Evolutionary conservation across 2,329 filamentous ascomycete species (phyloP), one percentile per base, ranked within the genome.

Genomic region (Fusarium sp.): DNA sequence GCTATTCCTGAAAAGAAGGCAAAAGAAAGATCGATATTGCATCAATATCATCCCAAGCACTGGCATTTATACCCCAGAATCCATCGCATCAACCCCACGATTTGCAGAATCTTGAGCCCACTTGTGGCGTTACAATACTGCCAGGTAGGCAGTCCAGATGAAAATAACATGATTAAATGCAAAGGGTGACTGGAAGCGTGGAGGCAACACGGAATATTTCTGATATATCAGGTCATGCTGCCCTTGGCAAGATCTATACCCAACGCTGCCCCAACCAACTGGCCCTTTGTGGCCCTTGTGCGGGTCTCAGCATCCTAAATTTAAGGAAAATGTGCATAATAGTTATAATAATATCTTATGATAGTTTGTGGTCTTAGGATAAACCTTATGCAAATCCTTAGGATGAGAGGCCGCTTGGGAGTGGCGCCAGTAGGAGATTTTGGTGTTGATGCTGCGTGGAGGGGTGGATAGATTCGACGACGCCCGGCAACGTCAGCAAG

Each of bases 181-280:
- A 29, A 31, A 28, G 22, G 31, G 31, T 19, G 7, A 45, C 39
- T 32, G 47, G 31, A 11, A 19, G 40, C n/a, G 13, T 13, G 31
- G 25, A 15, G 43, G 19, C 15, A 19, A 45, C 38, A 41, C 53
- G 10, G 36, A 36, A 34, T 43, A 44, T 65, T 63, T 58, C 43
- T 63, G 28, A 50, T 53, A 41, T 40, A 56, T 53, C 64, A 55
- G 49, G 38, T 64, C 45, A 58, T 43, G 22, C 36, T 32, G 54
- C 49, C 55, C 61, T 60, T 65, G 58, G 61, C 64, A 47, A 43
- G 46, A 57, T 66, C 42, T 55, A 52, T 57, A 28, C 52, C 26
- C 35, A 40, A 47, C 32, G 34, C 10, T 13, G 46, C 45, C 19
- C 40, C 24, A 64, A 38, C 35, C 31, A 43, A 49, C 56, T n/a